Evolutionary conservation across 2,329 filamentous ascomycete species (phyloP).

Genomic region (Fusarium oxysporum): DNA sequence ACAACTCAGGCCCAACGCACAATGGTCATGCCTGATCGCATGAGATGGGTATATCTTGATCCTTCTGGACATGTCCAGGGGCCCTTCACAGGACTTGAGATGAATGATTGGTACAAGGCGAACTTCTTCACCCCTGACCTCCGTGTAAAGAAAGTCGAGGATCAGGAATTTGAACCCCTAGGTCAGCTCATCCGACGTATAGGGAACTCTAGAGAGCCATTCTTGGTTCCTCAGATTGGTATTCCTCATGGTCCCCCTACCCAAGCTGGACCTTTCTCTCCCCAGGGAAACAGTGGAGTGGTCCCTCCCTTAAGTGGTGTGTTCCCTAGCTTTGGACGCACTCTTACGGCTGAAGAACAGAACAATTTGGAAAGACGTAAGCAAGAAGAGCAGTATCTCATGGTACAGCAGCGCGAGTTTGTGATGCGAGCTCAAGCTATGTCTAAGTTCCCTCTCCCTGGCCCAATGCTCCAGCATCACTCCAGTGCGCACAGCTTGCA

Average conservation of each 20-base stretch:
- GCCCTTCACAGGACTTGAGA: slow-evolving; percentile 95
- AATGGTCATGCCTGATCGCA: slow-evolving; percentile 99
- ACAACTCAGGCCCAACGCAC: slow-evolving; percentile 76
- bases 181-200: slow-evolving; percentile 95
- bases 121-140: slow-evolving; percentile 97
- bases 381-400: slow-evolving; percentile 97
- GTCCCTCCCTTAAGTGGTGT: slow-evolving; percentile 92
- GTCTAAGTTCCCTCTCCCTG: slow-evolving; percentile 74
- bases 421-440: slow-evolving; percentile 87
- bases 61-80: slow-evolving; percentile 93
- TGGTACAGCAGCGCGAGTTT: slow-evolving; percentile 95
- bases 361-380: slow-evolving; percentile 96
- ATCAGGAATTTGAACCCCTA: slow-evolving; percentile 92
- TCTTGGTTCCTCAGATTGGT: slow-evolving; percentile 96
- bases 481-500: slow-evolving; percentile 96
- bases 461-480: slow-evolving; percentile 80
- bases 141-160: slow-evolving; percentile 93
- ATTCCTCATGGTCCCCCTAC: slow-evolving; percentile 86
- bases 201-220: slow-evolving; percentile 96
- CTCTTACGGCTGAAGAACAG: slow-evolving; percentile 95
- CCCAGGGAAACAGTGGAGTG: slow-evolving; percentile 68
- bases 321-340: slow-evolving; percentile 96
- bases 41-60: slow-evolving; percentile 98
- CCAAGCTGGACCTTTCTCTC: slow-evolving; percentile 61
- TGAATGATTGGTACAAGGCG: slow-evolving; percentile 99